Evolutionary conservation across 495 filamentous ascomycete genomes (phyloP), one percentile per base, ranked within the genome.

Genomic region (Aeminium ludgeri): DNA sequence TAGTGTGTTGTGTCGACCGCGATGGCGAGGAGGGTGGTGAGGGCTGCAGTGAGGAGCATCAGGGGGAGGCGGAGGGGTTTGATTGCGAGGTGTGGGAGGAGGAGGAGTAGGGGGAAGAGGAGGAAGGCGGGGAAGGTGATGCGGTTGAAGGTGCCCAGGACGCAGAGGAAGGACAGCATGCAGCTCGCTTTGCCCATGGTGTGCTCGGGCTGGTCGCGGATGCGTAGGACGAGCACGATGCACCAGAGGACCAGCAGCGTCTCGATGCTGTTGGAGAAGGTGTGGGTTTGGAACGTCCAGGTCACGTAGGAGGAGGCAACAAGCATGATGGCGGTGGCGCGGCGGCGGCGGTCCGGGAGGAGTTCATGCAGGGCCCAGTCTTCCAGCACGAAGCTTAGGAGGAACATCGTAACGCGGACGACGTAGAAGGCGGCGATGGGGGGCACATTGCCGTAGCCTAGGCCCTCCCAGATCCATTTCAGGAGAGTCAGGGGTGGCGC

Each of bases 221-320:
- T 86, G 53, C 87, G 75, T 55, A 76, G 75, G 52, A 95, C 81
- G 53, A 96, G 65, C 37, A 95, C 85, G 59, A 97, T 55, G 46
- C 80, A 80, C 89, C 91, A 96, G 36, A 77, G 67, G 13, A 97
- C 86, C 23, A 82, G 68, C 50, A 97, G 66, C 1, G 89, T 95
- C 63, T 97, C 89, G 51, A 95, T 72, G 38, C 85, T 85, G 60
- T 97, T 97, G 56, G 89, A 96, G 62, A 97, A 96, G 27, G 91
- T 96, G 65, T 97, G 89, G 31, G 82, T 92, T 64, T 97, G 89
- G 64, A 82, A 93, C 31, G 91, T 94, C 91, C 89, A 96, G 35
- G 89, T 96, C 49, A 95, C 87, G 61, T 96, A 97, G 17, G 82
- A 91, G 12, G 89, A 96, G 32, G 86, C 86, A 37, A 93, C 76